Evolutionary conservation across 2,329 filamentous ascomycete species (phyloP).

Genomic region (Cladosporium colombiae): DNA sequence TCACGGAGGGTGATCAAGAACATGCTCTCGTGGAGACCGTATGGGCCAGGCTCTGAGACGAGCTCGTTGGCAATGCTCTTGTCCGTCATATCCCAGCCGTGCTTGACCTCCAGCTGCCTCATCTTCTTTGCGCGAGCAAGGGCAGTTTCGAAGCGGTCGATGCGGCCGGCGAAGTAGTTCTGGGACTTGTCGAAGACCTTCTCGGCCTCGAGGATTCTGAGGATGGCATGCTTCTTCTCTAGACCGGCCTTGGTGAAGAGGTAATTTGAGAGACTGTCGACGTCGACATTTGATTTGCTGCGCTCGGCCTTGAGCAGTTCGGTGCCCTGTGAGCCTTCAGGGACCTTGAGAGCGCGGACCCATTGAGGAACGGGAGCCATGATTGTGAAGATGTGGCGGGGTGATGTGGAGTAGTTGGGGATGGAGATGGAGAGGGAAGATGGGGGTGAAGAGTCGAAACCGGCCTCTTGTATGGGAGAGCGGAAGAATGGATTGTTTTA

Average conservation of each 20-base stretch:
- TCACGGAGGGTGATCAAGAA: constrained; percentile 69
- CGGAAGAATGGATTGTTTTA: not conserved
- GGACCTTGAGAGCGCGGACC: constrained; percentile 65
- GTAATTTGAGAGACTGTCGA: constrained; percentile 67
- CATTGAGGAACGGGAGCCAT: constrained; percentile 57
- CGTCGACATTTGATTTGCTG: constrained; percentile 64
- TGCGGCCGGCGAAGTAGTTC: constrained; percentile 72
- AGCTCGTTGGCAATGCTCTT: constrained; percentile 65
- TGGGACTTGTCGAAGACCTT: constrained; percentile 76
- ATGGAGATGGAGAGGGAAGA: not conserved
- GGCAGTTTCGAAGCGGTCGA: constrained; percentile 68
- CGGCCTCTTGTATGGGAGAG: not conserved
- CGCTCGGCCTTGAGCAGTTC: constrained; percentile 71
- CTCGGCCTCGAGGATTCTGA: constrained; percentile 66
- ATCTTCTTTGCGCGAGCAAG: constrained; percentile 71
- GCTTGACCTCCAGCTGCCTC: constrained; percentile 63
- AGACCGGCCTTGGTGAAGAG: constrained; percentile 68
- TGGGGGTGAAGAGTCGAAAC: not conserved
- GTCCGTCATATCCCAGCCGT: constrained; percentile 69
- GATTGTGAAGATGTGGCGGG: constrained; percentile 4
- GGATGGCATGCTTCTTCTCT: constrained; percentile 60
- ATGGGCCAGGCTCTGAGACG: constrained; percentile 72
- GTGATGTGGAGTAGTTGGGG: not conserved
- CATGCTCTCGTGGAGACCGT: constrained; percentile 71
- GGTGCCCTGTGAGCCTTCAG: constrained; percentile 66